Evolutionary conservation across 352 stramenopile species (phyloP).

Genomic region (Detonula confervacea): DNA sequence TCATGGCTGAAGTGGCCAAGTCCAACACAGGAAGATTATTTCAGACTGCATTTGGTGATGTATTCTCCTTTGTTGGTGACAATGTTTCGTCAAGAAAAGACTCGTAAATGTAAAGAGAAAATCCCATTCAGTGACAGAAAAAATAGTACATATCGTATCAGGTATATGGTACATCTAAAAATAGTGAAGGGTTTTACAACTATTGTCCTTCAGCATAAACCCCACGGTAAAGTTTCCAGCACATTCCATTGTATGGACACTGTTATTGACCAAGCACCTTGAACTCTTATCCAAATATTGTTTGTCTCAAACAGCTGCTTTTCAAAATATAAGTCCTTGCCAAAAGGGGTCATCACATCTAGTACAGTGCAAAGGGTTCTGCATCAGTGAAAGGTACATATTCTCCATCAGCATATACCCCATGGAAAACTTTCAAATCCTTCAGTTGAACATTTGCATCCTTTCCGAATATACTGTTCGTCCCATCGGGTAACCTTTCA

Average conservation of each 20-base stretch:
- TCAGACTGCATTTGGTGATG: slow-evolving; percentile 75
- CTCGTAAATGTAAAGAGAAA: not conserved
- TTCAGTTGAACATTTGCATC: slow-evolving; percentile 67
- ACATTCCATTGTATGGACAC: too few relatives aligned
- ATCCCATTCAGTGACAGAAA: too few relatives aligned
- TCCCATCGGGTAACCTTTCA: slow-evolving; percentile 76
- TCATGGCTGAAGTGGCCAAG: slow-evolving; percentile 78
- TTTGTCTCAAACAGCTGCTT: too few relatives aligned
- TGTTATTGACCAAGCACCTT: too few relatives aligned
- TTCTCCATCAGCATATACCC: slow-evolving; percentile 81
- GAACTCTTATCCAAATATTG: too few relatives aligned
- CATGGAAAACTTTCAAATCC: slow-evolving; percentile 74
- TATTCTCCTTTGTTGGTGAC: slow-evolving; percentile 55
- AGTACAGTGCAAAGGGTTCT: slow-evolving; percentile 85
- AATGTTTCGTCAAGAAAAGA: slow-evolving; percentile 32
- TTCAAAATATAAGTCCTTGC: too few relatives aligned
- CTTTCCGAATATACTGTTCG: slow-evolving; percentile 77
- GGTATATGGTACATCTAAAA: too few relatives aligned
- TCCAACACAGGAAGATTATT: slow-evolving; percentile 74
- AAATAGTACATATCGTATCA: too few relatives aligned
- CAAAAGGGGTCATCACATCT: too few relatives aligned
- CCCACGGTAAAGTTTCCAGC: too few relatives aligned
- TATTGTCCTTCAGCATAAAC: too few relatives aligned
- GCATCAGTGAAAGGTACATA: slow-evolving; percentile 87
- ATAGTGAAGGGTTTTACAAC: too few relatives aligned